Base-by-base conservation (phyloP, 192 early-diverging fungal genomes). In the Coemansia furcata region DNA sequence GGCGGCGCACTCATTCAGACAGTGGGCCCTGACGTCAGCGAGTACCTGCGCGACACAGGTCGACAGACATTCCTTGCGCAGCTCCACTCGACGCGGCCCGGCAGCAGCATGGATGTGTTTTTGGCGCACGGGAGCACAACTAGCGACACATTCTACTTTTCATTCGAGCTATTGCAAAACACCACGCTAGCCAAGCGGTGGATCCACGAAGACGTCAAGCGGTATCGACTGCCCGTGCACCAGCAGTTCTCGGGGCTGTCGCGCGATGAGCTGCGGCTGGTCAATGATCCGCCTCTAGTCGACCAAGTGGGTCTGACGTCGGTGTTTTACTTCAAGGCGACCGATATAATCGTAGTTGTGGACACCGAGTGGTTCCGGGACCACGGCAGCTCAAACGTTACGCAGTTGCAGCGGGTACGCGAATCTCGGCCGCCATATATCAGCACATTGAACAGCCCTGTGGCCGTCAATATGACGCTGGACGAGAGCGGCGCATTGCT, bases 341-440 rank as follows among this genome's bases (percentile, higher is more conserved):
- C 80, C 2, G 80, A 83, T 29, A 66, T 83, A 23, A 76, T 75
- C 7, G 76, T 83, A 3, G 67, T 72, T 0, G 76, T 83, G 4
- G 80, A 83, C 39, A 78, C 80, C 1, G 69, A 78, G 62, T 83
- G 80, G 80, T 82, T 82, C 71, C 74, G 68, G 37, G 79, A 82
- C 71, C 67, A 70, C 35, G 79, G 74, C 39, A 76, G 79, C 68
- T 21, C 52, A 21, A 72, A 73, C 43, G 71, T 82, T 44, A 70
- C 74, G 29, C 79, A 82, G 71, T 68, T 82, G 19, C 79, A 82
- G 71, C 73, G 79, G 23, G 73, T 82, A 50, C 79, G 79, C 44
- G 79, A 82, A 65, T 82, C 79, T 58, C 79, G 79, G n/a, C 79
- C 73, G 17, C 79, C 79, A 9, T 82, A 82, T 43, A 75, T 82